These are phyloP conservation scores for Cucumis variabilis DNA, from an alignment of 331 rosid genomes.

Conservation along the genomic window DNA sequence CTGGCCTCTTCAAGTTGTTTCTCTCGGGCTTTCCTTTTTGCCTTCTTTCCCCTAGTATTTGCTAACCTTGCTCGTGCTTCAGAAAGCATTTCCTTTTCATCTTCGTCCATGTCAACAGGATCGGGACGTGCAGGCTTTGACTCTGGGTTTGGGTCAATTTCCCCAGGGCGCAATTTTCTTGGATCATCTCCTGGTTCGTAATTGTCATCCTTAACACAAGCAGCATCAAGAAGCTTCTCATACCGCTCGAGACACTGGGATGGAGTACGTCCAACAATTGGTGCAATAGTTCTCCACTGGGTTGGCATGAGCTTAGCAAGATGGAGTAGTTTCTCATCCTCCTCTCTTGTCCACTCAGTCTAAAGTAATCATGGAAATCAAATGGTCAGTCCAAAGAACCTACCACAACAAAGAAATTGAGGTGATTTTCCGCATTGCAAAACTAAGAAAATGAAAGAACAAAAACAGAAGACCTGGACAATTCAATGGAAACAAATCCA, in stretches of 20 bases:
- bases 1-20: constrained; percentile 98
- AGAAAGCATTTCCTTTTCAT: constrained; percentile 98
- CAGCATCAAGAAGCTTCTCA: constrained; percentile 94
- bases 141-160: constrained; percentile 96
- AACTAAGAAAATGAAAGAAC: neutral
- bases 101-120: constrained; percentile 99
- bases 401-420: neutral
- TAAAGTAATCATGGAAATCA: constrained; percentile 36
- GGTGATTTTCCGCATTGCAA: constrained; percentile 10
- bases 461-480: no score
- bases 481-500: neutral
- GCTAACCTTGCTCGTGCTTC: constrained; percentile 98
- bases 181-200: constrained; percentile 97
- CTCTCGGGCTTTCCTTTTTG: constrained; percentile 95
- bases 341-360: constrained; percentile 99
- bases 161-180: constrained; percentile 91
- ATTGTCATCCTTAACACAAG: constrained; percentile 92
- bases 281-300: constrained; percentile 97
- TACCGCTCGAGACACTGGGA: constrained; percentile 94
- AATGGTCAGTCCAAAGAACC: constrained; percentile 35
- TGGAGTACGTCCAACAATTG: constrained; percentile 96
- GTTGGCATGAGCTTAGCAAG: constrained; percentile 99
- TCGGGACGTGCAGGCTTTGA: constrained; percentile 98
- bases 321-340: constrained; percentile 94
- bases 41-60: constrained; percentile 96